A percentile compares a stretch with the other conserved stretches of the same genome.
Conservation (phyloP, 257 asterid genomes). For the Solanum chmielewskii region DNA sequence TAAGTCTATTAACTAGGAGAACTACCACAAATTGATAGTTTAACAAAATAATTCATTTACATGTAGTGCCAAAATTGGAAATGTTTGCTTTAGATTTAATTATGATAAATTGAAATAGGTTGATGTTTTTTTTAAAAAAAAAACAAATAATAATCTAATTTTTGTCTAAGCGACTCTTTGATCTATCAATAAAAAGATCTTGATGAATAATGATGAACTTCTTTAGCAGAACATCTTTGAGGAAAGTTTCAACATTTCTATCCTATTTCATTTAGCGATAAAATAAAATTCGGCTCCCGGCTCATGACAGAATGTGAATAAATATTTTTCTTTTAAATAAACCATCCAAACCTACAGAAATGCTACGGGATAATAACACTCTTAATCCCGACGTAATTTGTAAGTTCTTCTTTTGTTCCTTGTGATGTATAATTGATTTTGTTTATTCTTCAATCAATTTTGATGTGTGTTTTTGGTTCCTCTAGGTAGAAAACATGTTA, state of each 20-base stretch:
- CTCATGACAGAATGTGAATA: background rate
- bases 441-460: background rate
- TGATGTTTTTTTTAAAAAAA: background rate
- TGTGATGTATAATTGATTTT: too few relatives aligned
- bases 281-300: background rate
- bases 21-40: background rate
- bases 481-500: background rate
- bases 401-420: background rate
- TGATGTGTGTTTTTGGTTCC: background rate
- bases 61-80: background rate
- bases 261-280: background rate
- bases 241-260: background rate
- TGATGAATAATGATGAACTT: background rate
- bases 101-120: background rate
- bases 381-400: background rate
- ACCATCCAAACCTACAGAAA: background rate
- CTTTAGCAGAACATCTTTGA: too few relatives aligned
- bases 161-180: background rate
- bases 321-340: background rate
- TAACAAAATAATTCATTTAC: background rate
- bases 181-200: background rate
- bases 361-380: background rate
- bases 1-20: background rate
- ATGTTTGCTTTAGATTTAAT: background rate
- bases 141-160: background rate